Conservation (phyloP, 2,329 filamentous ascomycete genomes). For the Aspergillus udagawae region DNA sequence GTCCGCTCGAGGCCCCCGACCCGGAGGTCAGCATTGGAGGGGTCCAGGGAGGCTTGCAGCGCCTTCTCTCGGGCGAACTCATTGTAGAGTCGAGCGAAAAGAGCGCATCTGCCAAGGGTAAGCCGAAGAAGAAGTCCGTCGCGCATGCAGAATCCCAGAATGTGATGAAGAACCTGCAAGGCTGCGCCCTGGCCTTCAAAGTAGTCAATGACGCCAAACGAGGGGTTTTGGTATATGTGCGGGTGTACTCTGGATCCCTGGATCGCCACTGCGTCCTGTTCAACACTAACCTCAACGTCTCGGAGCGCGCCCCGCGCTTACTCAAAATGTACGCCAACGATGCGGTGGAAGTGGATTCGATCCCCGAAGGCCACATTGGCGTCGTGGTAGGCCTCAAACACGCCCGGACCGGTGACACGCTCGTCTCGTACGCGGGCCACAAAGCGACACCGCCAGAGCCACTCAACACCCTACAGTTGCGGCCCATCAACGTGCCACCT, state of each 20-base stretch:
- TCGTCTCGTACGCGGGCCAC: slow-evolving; percentile 67
- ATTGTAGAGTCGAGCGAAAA: slow-evolving; percentile 33
- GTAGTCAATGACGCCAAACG: slow-evolving; percentile 83
- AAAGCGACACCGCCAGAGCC: slow-evolving; percentile 64
- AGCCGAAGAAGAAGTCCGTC: slow-evolving; percentile 40
- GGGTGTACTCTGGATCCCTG: slow-evolving; percentile 82
- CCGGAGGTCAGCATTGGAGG: slow-evolving; percentile 68
- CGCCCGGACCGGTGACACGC: slow-evolving; percentile 88
- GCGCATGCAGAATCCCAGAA: slow-evolving; percentile 44
- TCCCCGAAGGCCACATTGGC: slow-evolving; percentile 85
- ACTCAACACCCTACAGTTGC: slow-evolving; percentile 72
- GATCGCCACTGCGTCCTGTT: slow-evolving; percentile 71
- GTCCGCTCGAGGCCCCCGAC: slow-evolving; percentile 73
- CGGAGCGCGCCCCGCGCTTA: slow-evolving; percentile 74
- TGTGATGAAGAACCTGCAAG: slow-evolving; percentile 59
- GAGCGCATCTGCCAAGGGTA: slow-evolving; percentile 33
- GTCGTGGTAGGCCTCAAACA: slow-evolving; percentile 86
- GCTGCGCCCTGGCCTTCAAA: slow-evolving; percentile 78
- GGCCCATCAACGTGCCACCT: slow-evolving; percentile 83
- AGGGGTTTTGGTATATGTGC: slow-evolving; percentile 84
- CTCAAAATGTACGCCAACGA: slow-evolving; percentile 88
- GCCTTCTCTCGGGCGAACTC: slow-evolving; percentile 46
- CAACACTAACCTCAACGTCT: slow-evolving; percentile 79
- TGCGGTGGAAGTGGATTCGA: slow-evolving; percentile 75
- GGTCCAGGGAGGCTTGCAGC: slow-evolving; percentile 52